These are phyloP conservation scores for Bocquillonia castaneifolia DNA, from an alignment of 441 rosid species.

Conservation along the genomic window DNA sequence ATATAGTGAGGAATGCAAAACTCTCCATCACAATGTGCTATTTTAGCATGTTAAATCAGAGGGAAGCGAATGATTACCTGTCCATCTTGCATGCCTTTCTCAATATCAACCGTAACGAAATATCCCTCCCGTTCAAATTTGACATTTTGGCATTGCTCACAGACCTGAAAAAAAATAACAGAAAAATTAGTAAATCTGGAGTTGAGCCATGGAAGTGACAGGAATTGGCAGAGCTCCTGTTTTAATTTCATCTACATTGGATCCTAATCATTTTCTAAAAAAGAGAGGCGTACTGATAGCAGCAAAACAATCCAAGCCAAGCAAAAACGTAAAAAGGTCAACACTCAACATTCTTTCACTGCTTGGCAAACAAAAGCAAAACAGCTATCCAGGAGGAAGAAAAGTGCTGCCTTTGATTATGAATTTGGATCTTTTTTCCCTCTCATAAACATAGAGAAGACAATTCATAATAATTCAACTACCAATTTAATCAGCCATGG, in stretches of 20 bases:
- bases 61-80: conserved; percentile 49
- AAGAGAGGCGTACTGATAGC: no score
- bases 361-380: not conserved
- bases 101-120: conserved; percentile 78
- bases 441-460: not conserved
- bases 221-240: not conserved
- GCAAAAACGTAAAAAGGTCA: not conserved
- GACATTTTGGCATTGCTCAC: conserved; percentile 89
- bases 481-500: not conserved
- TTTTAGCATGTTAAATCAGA: not conserved
- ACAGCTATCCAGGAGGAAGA: not conserved
- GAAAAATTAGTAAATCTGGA: conserved; percentile 12
- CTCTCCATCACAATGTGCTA: not conserved
- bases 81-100: conserved; percentile 98
- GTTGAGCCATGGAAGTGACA: conserved; percentile 4
- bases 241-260: no score
- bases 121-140: conserved; percentile 81
- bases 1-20: not conserved
- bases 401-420: not conserved
- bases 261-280: no score
- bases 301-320: not conserved
- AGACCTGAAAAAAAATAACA: conserved; percentile 49
- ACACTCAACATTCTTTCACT: not conserved
- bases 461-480: conserved; percentile 4
- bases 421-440: not conserved